Evolutionary conservation across 2,329 filamentous ascomycete genomes (phyloP).

Genomic region (Dactylellina leptospora): DNA sequence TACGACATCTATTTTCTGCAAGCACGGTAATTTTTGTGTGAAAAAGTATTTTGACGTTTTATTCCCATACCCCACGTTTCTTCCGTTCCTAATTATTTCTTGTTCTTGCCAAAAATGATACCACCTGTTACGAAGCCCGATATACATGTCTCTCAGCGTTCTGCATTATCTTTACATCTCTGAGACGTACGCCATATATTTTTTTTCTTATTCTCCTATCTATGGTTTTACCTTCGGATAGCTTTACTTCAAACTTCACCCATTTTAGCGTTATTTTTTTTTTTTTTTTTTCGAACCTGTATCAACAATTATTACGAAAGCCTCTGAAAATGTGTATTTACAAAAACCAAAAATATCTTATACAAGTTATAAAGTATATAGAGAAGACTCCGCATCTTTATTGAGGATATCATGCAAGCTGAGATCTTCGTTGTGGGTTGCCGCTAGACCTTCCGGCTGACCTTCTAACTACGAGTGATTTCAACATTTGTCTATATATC

Average conservation of each 20-base stretch:
- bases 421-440: too few species aligned
- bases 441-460: too few species aligned
- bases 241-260: neutral
- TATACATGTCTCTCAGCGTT: neutral
- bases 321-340: neutral
- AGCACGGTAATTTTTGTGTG: too few species aligned
- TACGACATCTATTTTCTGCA: too few species aligned
- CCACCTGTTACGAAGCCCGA: constrained; percentile 1
- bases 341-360: neutral
- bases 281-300: neutral
- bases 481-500: neutral
- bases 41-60: too few species aligned
- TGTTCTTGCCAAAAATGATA: constrained; percentile 18
- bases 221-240: neutral
- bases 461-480: too few species aligned
- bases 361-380: neutral
- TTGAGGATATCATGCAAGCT: too few species aligned
- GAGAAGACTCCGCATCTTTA: neutral
- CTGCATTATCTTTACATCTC: neutral
- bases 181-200: too few species aligned
- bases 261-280: neutral
- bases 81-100: too few species aligned
- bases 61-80: too few species aligned
- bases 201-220: neutral
- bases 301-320: neutral